Evolutionary conservation across 140 eudicot genomes (phyloP), one percentile per base, ranked within the genome.

Genomic region (Flaveria floridana): DNA sequence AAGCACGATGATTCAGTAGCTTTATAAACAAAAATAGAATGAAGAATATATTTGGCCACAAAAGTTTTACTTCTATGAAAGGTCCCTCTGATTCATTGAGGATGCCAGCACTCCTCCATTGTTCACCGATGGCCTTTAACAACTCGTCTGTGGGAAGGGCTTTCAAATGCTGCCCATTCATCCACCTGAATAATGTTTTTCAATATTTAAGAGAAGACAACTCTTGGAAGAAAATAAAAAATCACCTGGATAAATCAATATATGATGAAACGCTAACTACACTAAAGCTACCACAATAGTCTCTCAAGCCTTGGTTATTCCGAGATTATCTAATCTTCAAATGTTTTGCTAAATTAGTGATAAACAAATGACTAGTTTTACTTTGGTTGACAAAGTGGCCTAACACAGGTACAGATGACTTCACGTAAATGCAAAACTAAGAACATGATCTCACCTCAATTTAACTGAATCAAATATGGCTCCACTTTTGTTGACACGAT

Each of bases 401-500:
- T 64, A 64, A 64, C 34, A 2, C 46, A 34, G 9, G 11, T 26
- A 65, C 28, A 18, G 19, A 19, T 19, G n/a, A 23, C 44, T 4
- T n/a, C 50, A 44, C 68, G 65, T 62, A 66, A 66, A 70, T 14
- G 58, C 59, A 25, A 64, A 15, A 78, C 21, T 61, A 69, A n/a
- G 47, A 56, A 7, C 37, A 58, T 34, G 71, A 28, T 46, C 61
- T 80, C 74, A 93, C 98, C 96, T 90, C 76, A 93, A 86, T 75
- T 93, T 93, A 63, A 89, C 76, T 20, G 89, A 80, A 81, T 93
- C 98, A 79, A 93, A 93, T 70, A 93, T 79, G 72, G 98, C 97
- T 71, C 98, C 98, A 75, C 96, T 82, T 78, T 93, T 93, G 87
- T 87, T 93, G 65, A 90, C 96, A 37, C 98, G 98, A 76, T 86